phyloP scores from a whole-genome alignment of 78 protist genomes.

The Tieghemostelium lacteum region DNA sequence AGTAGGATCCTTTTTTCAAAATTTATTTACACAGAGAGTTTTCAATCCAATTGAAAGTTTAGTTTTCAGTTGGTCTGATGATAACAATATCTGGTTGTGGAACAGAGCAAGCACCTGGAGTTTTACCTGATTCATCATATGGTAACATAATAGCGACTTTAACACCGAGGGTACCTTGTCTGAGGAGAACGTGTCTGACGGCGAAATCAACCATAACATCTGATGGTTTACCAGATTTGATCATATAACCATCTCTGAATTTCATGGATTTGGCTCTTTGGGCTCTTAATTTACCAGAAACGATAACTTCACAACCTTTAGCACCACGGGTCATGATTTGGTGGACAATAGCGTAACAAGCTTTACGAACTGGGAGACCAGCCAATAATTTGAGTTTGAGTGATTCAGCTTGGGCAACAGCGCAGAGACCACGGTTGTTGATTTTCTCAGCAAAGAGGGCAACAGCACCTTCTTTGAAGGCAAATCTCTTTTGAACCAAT shows the following conservation, averaged over 20 bases:
- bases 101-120: constrained; percentile 85
- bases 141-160: constrained; percentile 99
- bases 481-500: constrained; percentile 98
- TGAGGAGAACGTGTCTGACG: constrained; percentile 94
- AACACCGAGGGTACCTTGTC: constrained; percentile 98
- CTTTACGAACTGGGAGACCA: constrained; percentile 98
- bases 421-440: constrained; percentile 98
- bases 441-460: constrained; percentile 98
- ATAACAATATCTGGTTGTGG: constrained; percentile 44
- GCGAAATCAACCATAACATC: constrained; percentile 94
- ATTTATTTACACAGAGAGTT: no score
- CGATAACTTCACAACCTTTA: constrained; percentile 98
- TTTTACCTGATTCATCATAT: constrained; percentile 93
- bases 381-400: constrained; percentile 97
- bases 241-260: constrained; percentile 99
- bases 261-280: constrained; percentile 99
- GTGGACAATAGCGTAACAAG: constrained; percentile 99
- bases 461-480: constrained; percentile 93
- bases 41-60: no score
- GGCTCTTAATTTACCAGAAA: constrained; percentile 99
- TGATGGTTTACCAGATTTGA: constrained; percentile 96
- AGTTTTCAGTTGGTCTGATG: no score
- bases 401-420: constrained; percentile 99
- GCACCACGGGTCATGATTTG: constrained; percentile 99
- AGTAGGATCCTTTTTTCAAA: no score